Evolutionary conservation across 768 basidiomycete species (phyloP), one percentile per base, ranked within the genome.

Genomic region (Lactifluus piperatus): DNA sequence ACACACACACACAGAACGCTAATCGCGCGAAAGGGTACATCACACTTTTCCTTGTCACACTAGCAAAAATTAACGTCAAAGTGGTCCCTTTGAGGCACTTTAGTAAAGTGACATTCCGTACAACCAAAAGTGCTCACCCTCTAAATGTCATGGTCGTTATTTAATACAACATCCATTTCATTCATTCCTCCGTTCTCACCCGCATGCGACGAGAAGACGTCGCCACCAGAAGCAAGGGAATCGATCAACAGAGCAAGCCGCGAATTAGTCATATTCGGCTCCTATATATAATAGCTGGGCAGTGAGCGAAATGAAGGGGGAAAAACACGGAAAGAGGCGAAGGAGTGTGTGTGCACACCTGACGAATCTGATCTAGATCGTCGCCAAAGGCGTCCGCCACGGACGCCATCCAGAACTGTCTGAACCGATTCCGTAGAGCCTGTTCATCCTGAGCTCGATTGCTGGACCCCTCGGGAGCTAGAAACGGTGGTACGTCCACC

Each of bases 321-420:
- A 13, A 13, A 18, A 5, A 41, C 11, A 5, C 26, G 22, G 26
- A 36, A 32, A 18, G 20, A 32, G 70, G 16, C 43, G 20, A 43
- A 34, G 3, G 34, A 9, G 41, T 9, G 39, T 7, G 55, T 10
- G 6, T 20, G 26, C 78, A 39, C 53, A 88, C 91, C 78, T 91
- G 88, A 32, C 85, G 82, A 66, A 93, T 84, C 66, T 84, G 79
- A 65, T 91, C 88, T n/a, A 93, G 74, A 69, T 93, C 91, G 47
- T 87, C 84, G 62, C 80, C 81, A 72, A 93, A 94, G 11, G 82
- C 89, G 68, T 91, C 88, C 2, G 84, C 87, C 7, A 92, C 79
- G 0, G 85, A 82, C 2, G 81, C 73, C 89, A 93, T 91, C 91
- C 91, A 93, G 67, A 93, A 92, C 69, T 85, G 84, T 56, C 85